Evolutionary conservation across 2,329 filamentous ascomycete species (phyloP).

Genomic region (Paecilomyces fulvus): DNA sequence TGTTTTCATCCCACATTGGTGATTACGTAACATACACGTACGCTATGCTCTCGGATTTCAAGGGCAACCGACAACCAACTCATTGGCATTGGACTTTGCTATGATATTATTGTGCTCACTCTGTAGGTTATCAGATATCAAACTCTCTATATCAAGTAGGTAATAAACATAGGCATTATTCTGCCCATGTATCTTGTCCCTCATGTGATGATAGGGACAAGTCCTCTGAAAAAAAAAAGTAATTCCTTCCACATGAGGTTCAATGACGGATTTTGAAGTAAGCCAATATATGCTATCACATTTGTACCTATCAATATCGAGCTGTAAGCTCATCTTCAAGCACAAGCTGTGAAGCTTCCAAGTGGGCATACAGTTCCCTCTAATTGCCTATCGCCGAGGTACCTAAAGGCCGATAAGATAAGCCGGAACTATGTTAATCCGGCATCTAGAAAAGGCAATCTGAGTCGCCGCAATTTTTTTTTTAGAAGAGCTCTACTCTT

Average conservation of each 20-base stretch:
- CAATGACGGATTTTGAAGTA: too few relatives aligned
- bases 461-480: background rate
- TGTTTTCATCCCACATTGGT: background rate
- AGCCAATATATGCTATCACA: too few relatives aligned
- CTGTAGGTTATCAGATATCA: background rate
- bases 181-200: background rate
- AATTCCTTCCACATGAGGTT: too few relatives aligned
- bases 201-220: too few relatives aligned
- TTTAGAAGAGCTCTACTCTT: background rate
- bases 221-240: too few relatives aligned
- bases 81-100: too few relatives aligned
- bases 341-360: background rate
- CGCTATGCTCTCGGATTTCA: background rate
- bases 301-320: too few relatives aligned
- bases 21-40: background rate
- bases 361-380: too few relatives aligned
- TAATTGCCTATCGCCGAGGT: background rate
- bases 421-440: conserved; percentile 8
- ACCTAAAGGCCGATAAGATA: conserved; percentile 9
- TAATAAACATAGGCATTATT: background rate
- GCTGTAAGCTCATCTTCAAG: background rate
- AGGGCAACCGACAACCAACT: too few relatives aligned
- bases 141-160: background rate
- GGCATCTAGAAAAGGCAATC: background rate
- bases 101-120: too few relatives aligned